Percentiles rank a stretch among this genome's conserved stretches.
phyloP scores from a whole-genome alignment of 169 alveolate species.

The Cryptosporidium meleagridis region DNA sequence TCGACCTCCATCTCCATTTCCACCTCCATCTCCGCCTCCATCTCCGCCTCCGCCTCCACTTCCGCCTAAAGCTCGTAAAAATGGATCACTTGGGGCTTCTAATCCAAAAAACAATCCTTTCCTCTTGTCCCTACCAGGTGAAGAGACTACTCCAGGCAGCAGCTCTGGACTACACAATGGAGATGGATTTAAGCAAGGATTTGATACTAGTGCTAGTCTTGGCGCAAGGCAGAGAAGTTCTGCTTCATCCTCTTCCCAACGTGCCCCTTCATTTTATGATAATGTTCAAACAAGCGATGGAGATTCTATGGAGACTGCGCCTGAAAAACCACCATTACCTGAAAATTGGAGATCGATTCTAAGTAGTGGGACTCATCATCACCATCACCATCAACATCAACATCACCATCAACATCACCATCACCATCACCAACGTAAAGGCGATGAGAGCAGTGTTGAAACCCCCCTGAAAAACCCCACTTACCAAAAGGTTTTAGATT shows the following conservation, averaged over 20 bases:
- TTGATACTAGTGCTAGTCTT: accelerated
- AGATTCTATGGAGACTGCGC: too few relatives aligned
- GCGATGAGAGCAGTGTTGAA: background rate
- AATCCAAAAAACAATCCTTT: background rate
- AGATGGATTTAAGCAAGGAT: background rate
- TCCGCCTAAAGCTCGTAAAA: too few relatives aligned
- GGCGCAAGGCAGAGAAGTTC: background rate
- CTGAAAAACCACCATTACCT: background rate
- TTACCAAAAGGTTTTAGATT: background rate
- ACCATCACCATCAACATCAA: background rate
- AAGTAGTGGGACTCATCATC: background rate
- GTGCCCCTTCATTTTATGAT: background rate
- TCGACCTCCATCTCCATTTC: background rate
- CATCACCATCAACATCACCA: background rate
- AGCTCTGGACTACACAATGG: background rate
- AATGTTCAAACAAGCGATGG: background rate
- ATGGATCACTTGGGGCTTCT: too few relatives aligned
- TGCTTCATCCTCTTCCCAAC: background rate
- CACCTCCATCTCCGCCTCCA: background rate
- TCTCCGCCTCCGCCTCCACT: background rate
- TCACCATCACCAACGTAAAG: background rate
- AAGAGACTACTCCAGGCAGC: background rate
- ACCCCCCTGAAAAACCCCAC: background rate
- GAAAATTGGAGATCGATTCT: background rate
- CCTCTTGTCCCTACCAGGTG: background rate